Conservation (phyloP, 768 basidiomycete species). For the Amanita pseudoporphyria region DNA sequence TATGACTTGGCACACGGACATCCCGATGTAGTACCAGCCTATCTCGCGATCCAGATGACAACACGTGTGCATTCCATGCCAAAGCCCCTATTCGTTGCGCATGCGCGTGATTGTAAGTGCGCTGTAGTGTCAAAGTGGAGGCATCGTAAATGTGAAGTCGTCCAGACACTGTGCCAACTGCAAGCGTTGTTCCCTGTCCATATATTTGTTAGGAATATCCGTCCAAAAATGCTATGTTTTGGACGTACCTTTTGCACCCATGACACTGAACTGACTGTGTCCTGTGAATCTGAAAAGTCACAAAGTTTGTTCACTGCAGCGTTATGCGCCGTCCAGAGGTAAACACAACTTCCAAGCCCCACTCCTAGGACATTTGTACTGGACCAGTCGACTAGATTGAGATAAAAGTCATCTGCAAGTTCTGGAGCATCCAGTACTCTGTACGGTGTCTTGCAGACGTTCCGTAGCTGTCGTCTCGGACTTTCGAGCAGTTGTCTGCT, state of each 20-base stretch:
- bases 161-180: conserved; percentile 88
- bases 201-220: neutral
- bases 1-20: conserved; percentile 57
- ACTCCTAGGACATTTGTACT: conserved; percentile 93
- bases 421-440: conserved; percentile 96
- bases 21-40: conserved; percentile 88
- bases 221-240: neutral
- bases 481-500: conserved; percentile 77
- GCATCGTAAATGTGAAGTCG: conserved; percentile 93
- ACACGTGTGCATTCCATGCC: conserved; percentile 84
- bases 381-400: conserved; percentile 97
- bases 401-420: conserved; percentile 95
- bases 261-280: conserved; percentile 78
- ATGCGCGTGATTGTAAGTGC: conserved; percentile 83
- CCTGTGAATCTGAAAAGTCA: conserved; percentile 57
- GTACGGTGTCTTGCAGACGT: conserved; percentile 91
- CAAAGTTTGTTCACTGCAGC: conserved; percentile 88
- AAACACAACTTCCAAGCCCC: conserved; percentile 85
- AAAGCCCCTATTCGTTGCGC: conserved; percentile 85
- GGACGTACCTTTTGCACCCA: conserved; percentile 71
- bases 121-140: conserved; percentile 55
- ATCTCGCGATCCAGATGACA: conserved; percentile 89
- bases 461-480: conserved; percentile 71
- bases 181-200: conserved; percentile 69
- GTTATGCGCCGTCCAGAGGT: conserved; percentile 95